Percentiles rank a stretch among this genome's conserved stretches.
Evolutionary conservation across 208 protist species (phyloP).

Genomic region (Naegleria lovaniensis): DNA sequence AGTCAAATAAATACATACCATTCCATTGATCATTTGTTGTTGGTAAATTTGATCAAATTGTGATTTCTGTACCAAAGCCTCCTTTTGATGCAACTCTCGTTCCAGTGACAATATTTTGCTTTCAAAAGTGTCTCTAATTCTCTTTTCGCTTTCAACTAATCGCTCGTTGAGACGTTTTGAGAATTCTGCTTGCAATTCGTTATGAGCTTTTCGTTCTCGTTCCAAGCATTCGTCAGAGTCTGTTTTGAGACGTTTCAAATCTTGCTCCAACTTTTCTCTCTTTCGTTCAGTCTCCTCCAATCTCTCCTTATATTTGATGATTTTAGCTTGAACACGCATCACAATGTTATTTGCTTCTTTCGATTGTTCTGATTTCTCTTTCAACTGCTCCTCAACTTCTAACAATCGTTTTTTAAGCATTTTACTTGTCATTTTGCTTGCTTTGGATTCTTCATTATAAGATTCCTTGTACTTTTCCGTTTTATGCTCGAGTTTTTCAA

Average conservation of each 20-base stretch:
- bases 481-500: not conserved
- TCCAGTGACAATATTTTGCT: not conserved
- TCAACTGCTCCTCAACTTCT: not conserved
- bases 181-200: slow-evolving; percentile 13
- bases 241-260: not conserved
- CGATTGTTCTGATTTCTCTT: not conserved
- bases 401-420: not conserved
- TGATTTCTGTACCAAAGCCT: not conserved
- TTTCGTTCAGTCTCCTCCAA: not conserved
- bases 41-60: not conserved
- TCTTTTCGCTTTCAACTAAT: not conserved
- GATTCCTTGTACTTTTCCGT: not conserved
- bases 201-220: not conserved
- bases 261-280: not conserved
- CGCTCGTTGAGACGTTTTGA: not conserved
- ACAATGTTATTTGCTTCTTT: not conserved
- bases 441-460: not conserved
- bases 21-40: not conserved
- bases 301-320: slow-evolving; percentile 1
- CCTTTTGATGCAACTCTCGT: slow-evolving; percentile 7
- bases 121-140: not conserved
- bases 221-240: not conserved
- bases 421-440: not conserved
- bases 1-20: not conserved
- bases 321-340: not conserved